Evolutionary conservation across 1,284 basidiomycete species (phyloP), one percentile per base, ranked within the genome.

Genomic region (Tilletia horrida): DNA sequence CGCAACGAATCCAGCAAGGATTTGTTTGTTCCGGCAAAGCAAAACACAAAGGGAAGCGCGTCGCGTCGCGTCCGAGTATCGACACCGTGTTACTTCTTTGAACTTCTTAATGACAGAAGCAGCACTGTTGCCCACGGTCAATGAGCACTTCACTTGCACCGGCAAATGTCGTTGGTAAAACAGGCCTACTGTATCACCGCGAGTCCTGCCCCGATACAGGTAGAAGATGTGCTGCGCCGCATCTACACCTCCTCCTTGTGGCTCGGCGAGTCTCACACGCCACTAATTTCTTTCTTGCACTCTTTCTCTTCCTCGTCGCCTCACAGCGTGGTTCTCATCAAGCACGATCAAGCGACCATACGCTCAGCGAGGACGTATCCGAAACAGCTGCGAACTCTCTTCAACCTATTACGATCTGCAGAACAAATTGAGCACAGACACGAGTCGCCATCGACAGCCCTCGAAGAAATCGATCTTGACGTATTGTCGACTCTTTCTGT

Each of bases 181-280:
- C 35, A 40, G 11, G 11, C 4, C 35, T 40, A 6, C 35, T 40
- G 35, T 11, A 4, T 40, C 35, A 40, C 35, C 35, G 35, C 35
- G 11, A 40, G 35, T 40, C 6, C 11, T 40, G 11, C 35, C 11
- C 35, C 35, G 35, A 40, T 40, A 4, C 35, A 4, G 35, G 35
- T 40, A 18, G 55, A 59, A 9, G 55, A 59, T 1, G 55, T 59
- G 27, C 55, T 59, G 14, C 27, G 35, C 16, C 27, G 31, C 9
- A 9, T 59, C 29, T 59, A 59, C 55, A 29, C 55, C 2, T 31
- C 55, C 29, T 31, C 55, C 9, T n/a, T 59, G 8, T 59, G 55
- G 55, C 55, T 59, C 29, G 55, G 55, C 55, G 55, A 59, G 29
- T 59, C 55, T 18, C 55, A 59, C n/a, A 59, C 55, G 16, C 31